A percentile compares a stretch with the other conserved stretches of the same genome.
phyloP scores from a whole-genome alignment of 129 eudicot species.

The Tagetes patula region DNA sequence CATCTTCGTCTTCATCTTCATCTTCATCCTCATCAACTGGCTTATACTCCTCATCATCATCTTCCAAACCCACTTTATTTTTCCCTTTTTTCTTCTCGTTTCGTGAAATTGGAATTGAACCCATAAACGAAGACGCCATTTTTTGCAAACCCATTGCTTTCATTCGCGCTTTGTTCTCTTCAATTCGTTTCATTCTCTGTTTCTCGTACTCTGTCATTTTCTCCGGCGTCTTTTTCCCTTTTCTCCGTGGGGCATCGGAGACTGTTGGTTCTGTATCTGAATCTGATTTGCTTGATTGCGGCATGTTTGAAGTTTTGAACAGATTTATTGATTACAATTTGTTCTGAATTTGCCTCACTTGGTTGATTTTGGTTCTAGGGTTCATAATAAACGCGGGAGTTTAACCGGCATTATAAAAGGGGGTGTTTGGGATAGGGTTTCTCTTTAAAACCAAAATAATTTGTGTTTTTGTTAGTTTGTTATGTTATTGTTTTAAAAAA shows the following conservation, averaged over 20 bases:
- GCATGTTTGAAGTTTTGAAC: conserved; percentile 28
- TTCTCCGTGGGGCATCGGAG: conserved; percentile 33
- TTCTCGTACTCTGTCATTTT: conserved; percentile 65
- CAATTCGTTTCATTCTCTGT: conserved; percentile 72
- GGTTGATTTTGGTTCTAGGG: conserved; percentile 23
- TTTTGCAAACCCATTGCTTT: conserved; percentile 73
- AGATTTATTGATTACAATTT: background rate
- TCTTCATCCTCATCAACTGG: conserved; percentile 49
- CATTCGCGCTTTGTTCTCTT: conserved; percentile 83
- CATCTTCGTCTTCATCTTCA: conserved; percentile 42
- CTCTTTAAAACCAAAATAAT: no score
- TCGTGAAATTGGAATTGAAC: conserved; percentile 32
- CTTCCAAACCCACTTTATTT: conserved; percentile 46
- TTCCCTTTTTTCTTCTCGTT: conserved; percentile 49
- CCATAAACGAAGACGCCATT: conserved; percentile 58
- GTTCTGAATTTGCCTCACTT: background rate
- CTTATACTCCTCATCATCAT: conserved; percentile 70
- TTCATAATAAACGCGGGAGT: conserved; percentile 28
- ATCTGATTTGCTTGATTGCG: conserved; percentile 30
- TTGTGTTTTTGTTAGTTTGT: no score
- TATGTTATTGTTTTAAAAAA: no score
- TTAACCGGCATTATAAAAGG: background rate
- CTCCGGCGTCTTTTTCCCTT: conserved; percentile 16
- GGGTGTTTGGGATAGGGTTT: background rate
- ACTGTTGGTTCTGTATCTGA: conserved; percentile 42